These are phyloP conservation scores for Elongisporangium prolatum DNA, from an alignment of 352 stramenopile genomes.

Conservation along the genomic window DNA sequence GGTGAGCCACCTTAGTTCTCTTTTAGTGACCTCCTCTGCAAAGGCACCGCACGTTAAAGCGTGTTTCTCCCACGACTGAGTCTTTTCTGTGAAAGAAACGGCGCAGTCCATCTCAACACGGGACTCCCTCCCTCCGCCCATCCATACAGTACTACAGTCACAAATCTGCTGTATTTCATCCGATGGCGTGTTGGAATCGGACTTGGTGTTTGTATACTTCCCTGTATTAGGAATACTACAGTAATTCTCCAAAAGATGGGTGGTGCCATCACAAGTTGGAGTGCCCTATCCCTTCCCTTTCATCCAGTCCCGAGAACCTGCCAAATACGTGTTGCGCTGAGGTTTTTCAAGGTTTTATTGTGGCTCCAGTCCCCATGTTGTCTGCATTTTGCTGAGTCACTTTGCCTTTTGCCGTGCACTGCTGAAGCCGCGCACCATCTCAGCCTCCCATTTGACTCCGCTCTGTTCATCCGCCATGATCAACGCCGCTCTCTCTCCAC, in stretches of 20 bases:
- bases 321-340: not conserved
- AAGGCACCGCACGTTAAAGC: not conserved
- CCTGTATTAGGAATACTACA: not conserved
- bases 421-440: conserved; percentile 7
- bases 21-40: not conserved
- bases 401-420: conserved; percentile 3
- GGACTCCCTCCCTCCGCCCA: not conserved
- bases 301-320: not conserved
- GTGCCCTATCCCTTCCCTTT: not conserved
- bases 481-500: conserved; percentile 12
- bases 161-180: not conserved
- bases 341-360: not conserved
- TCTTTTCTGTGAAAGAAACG: not conserved
- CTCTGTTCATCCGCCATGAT: conserved; percentile 5
- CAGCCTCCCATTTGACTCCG: conserved; percentile 2
- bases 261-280: not conserved
- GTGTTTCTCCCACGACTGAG: not conserved
- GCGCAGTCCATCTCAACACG: not conserved
- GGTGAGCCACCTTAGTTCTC: not conserved
- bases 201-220: not conserved
- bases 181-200: not conserved
- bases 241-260: not conserved
- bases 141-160: not conserved
- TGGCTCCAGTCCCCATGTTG: too few relatives aligned
- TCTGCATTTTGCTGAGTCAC: not conserved